Percentiles rank a stretch among this genome's conserved stretches.
phyloP scores from a whole-genome alignment of 2,329 filamentous ascomycete genomes.

The Penicillium concentricum region DNA sequence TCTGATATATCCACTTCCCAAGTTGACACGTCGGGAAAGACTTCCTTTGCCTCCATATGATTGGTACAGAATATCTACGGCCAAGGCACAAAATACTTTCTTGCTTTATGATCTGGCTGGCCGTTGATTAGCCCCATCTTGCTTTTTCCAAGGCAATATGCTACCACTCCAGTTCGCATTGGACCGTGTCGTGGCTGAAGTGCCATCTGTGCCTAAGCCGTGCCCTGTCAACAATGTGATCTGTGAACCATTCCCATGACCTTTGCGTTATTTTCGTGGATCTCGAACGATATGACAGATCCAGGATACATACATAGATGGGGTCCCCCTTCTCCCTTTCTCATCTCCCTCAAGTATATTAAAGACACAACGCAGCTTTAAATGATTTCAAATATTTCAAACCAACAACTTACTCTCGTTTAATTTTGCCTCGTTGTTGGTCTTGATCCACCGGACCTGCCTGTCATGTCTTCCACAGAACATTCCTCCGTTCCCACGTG shows the following conservation, averaged over 20 bases:
- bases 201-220: not conserved
- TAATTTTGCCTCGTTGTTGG: constrained; percentile 4
- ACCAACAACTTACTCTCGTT: constrained; percentile 13
- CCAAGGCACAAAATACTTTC: not conserved
- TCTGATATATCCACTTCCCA: constrained; percentile 2
- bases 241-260: not conserved
- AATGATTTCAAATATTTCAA: constrained; percentile 28
- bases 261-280: constrained; percentile 2
- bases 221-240: constrained; percentile 3
- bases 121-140: not conserved
- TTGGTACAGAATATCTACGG: not conserved
- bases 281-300: constrained; percentile 16
- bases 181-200: constrained; percentile 1
- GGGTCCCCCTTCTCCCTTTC: not conserved
- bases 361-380: constrained; percentile 3
- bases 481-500: constrained; percentile 14
- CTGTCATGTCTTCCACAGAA: constrained; percentile 21
- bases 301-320: not conserved
- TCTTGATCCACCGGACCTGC: not conserved
- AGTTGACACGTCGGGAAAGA: constrained; percentile 1
- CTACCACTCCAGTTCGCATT: not conserved
- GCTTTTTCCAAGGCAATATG: not conserved
- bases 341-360: constrained; percentile 5
- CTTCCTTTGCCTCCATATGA: not conserved
- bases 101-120: not conserved